These are phyloP conservation scores for Peniophora sp. DNA, from an alignment of 1,284 basidiomycete species.

Conservation along the genomic window DNA sequence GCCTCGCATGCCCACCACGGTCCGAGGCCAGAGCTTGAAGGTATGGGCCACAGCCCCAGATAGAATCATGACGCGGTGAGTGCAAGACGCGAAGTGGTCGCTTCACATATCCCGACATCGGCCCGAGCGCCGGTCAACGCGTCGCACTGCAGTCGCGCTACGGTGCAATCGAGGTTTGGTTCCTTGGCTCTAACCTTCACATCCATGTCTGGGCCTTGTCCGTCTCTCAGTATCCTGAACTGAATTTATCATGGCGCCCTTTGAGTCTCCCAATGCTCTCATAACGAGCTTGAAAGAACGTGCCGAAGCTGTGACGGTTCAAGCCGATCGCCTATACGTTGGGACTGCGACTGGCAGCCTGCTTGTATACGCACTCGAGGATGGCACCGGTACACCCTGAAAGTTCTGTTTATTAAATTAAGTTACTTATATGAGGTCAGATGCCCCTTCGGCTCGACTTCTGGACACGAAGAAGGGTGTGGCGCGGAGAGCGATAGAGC, in stretches of 20 bases:
- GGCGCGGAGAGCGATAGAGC: constrained; percentile 71
- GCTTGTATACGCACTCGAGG: constrained; percentile 53
- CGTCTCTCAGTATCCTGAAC: no score
- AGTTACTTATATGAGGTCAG: constrained; percentile 12
- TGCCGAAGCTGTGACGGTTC: constrained; percentile 38
- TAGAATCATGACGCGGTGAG: no score
- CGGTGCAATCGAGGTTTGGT: no score
- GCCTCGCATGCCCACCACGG: no score
- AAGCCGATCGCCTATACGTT: constrained; percentile 70
- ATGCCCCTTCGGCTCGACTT: constrained; percentile 34
- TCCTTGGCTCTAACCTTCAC: no score
- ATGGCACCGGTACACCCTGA: constrained; percentile 23
- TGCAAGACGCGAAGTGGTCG: neutral
- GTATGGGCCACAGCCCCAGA: no score
- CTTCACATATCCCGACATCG: no score
- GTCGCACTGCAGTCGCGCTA: no score
- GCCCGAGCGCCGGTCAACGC: no score
- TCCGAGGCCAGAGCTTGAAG: no score
- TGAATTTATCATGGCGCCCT: constrained; percentile 31
- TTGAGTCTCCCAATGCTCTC: constrained; percentile 28
- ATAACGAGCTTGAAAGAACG: constrained; percentile 40
- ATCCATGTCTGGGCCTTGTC: no score
- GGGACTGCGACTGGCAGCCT: constrained; percentile 69
- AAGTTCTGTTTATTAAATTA: neutral
- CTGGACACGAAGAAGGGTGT: constrained; percentile 64